Evolutionary conservation across 768 basidiomycete genomes (phyloP).

Genomic region (Amanita rubescens): DNA sequence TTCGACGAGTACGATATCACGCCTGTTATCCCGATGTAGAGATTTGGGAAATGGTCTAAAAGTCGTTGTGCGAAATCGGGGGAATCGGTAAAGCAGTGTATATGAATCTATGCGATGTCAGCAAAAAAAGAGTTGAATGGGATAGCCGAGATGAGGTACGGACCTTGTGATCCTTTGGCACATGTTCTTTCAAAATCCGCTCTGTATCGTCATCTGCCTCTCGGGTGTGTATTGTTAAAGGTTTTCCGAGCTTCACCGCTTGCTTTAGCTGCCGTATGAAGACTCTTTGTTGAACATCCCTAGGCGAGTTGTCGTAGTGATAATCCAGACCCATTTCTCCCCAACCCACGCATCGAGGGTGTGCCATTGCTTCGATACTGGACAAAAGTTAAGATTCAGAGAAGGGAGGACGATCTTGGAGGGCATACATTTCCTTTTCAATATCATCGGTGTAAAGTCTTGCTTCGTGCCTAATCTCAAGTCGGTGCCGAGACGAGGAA

Average conservation of each 20-base stretch:
- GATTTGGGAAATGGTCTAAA: slow-evolving; percentile 70
- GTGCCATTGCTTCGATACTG: slow-evolving; percentile 68
- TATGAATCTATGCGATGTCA: slow-evolving; percentile 49
- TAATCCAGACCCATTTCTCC: slow-evolving; percentile 88
- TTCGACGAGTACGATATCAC: slow-evolving; percentile 80
- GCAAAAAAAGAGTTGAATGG: not conserved
- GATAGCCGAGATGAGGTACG: slow-evolving; percentile 6
- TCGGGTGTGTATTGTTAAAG: slow-evolving; percentile 80
- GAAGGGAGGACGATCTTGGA: not conserved
- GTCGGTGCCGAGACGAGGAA: no score
- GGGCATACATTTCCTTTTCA: slow-evolving; percentile 58
- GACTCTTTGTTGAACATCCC: slow-evolving; percentile 56
- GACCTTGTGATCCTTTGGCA: slow-evolving; percentile 66
- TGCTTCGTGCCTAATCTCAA: slow-evolving; percentile 74
- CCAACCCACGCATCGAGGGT: slow-evolving; percentile 81
- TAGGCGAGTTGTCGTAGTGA: slow-evolving; percentile 74
- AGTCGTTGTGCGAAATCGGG: slow-evolving; percentile 67
- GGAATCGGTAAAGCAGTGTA: slow-evolving; percentile 85
- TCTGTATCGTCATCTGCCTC: slow-evolving; percentile 84
- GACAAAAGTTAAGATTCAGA: not conserved
- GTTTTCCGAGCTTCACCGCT: slow-evolving; percentile 64
- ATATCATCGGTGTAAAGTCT: slow-evolving; percentile 58
- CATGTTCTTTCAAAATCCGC: slow-evolving; percentile 64
- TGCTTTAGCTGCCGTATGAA: slow-evolving; percentile 61
- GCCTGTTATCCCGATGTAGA: slow-evolving; percentile 80